Percentiles rank a stretch among this genome's conserved stretches.
These are phyloP conservation scores for Lenwebbia sp. DNA, from an alignment of 345 rosid genomes.

Conservation along the genomic window DNA sequence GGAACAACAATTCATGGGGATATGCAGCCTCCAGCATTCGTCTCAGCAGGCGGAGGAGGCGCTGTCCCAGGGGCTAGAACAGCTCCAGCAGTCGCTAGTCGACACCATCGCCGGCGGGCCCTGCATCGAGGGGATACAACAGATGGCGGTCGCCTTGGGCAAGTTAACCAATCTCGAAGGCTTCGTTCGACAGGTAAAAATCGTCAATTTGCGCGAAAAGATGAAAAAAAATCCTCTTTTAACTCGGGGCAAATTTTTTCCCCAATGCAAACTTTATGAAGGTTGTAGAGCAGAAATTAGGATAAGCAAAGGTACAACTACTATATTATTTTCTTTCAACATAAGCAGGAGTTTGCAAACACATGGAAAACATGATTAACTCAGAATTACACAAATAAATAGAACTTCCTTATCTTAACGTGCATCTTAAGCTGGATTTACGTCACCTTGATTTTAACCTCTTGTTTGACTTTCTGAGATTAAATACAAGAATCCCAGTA, in stretches of 20 bases:
- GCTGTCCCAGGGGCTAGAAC: conserved; percentile 79
- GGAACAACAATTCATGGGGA: conserved; percentile 90
- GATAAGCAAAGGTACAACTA: not conserved
- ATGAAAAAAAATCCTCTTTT: too few relatives aligned
- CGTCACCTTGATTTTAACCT: conserved; percentile 14
- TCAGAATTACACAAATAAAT: not conserved
- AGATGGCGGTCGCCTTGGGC: conserved; percentile 84
- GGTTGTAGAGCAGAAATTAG: not conserved
- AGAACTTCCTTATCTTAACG: not conserved
- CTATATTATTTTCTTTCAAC: not conserved
- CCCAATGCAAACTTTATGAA: not conserved
- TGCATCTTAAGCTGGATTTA: not conserved
- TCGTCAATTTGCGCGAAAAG: not conserved
- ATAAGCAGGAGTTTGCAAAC: not conserved
- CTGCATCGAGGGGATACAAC: conserved; percentile 70
- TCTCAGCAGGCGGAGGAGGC: conserved; percentile 97
- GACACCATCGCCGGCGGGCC: conserved; percentile 63
- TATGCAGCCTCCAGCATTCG: conserved; percentile 84
- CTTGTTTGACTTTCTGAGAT: conserved; percentile 4
- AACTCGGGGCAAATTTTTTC: not conserved
- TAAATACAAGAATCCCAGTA: not conserved
- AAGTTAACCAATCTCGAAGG: conserved; percentile 91
- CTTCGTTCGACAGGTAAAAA: conserved; percentile 82
- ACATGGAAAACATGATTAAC: not conserved
- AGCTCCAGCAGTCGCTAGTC: conserved; percentile 84